Conservation (phyloP, 805 yeast genomes). For the Candida ulmi region DNA sequence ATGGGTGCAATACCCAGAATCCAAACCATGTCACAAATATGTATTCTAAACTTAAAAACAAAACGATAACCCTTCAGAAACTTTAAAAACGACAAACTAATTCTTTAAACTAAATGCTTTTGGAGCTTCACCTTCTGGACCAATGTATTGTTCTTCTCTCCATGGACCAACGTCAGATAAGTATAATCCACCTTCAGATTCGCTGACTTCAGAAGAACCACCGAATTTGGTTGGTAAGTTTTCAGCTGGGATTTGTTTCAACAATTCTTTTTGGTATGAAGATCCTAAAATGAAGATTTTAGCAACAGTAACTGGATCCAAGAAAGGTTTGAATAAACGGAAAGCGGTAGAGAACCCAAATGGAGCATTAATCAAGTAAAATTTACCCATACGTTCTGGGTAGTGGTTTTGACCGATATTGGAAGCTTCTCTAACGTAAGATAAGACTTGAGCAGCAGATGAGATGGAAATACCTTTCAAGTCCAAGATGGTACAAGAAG, state of each 20-base stretch:
- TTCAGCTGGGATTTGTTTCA: conserved; percentile 89
- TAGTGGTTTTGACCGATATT: conserved; percentile 93
- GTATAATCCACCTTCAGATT: conserved; percentile 73
- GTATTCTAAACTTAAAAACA: neutral
- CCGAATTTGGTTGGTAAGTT: conserved; percentile 91
- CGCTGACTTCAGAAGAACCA: conserved; percentile 64
- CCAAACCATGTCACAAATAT: neutral
- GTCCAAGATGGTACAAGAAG: conserved; percentile 94
- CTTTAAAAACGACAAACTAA: neutral
- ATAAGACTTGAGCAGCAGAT: conserved; percentile 77
- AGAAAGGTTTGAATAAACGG: conserved; percentile 83
- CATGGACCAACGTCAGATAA: conserved; percentile 94
- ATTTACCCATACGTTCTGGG: conserved; percentile 99
- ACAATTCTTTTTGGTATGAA: conserved; percentile 71
- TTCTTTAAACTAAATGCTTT: conserved; percentile 30
- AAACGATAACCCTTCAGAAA: neutral
- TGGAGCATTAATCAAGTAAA: conserved; percentile 93
- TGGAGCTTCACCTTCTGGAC: conserved; percentile 96
- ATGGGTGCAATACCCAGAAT: too few relatives aligned
- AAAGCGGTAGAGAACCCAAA: conserved; percentile 96
- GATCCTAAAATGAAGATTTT: conserved; percentile 86
- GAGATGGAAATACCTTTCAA: conserved; percentile 88
- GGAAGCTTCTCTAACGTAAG: conserved; percentile 90
- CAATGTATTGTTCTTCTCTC: conserved; percentile 85
- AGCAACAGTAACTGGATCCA: conserved; percentile 96